A percentile compares a stretch with the other conserved stretches of the same genome.
phyloP scores from a whole-genome alignment of 495 filamentous ascomycete genomes.

The Podospora conica region DNA sequence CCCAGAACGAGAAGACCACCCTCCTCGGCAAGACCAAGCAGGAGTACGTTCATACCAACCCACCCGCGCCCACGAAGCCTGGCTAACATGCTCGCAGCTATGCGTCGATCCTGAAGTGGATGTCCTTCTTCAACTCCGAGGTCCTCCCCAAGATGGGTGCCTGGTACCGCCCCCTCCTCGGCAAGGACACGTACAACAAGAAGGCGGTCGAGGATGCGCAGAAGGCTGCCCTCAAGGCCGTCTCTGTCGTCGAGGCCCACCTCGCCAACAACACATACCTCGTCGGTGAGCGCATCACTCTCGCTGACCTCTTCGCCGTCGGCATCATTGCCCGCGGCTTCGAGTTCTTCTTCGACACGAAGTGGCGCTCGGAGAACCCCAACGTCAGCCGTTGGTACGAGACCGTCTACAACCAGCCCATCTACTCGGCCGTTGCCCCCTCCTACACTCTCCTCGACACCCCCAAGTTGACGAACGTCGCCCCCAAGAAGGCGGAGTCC shows the following conservation, averaged over 20 bases:
- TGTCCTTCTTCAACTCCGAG: conserved; percentile 88
- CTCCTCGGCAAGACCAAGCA: conserved; percentile 99
- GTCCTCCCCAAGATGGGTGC: conserved; percentile 64
- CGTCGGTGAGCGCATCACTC: conserved; percentile 92
- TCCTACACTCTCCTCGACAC: conserved; percentile 75
- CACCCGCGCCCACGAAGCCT: background rate
- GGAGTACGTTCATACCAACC: conserved; percentile 53
- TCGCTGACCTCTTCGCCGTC: conserved; percentile 84
- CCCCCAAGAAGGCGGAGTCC: conserved; percentile 79
- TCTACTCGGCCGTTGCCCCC: conserved; percentile 72
- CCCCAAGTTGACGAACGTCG: conserved; percentile 70
- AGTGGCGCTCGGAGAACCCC: conserved; percentile 72
- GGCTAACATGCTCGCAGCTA: conserved; percentile 41
- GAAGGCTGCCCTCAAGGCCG: conserved; percentile 58
- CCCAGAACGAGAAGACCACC: conserved; percentile 99
- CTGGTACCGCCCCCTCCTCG: conserved; percentile 87
- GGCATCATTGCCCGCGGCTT: conserved; percentile 76
- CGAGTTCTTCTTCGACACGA: conserved; percentile 82
- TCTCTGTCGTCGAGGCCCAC: conserved; percentile 74
- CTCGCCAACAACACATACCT: conserved; percentile 93
- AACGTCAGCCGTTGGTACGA: conserved; percentile 89
- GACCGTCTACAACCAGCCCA: conserved; percentile 84
- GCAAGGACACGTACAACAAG: conserved; percentile 89
- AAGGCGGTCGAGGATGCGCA: conserved; percentile 78
- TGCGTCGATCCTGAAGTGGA: conserved; percentile 94